Conservation (phyloP, 768 basidiomycete species). For the Trametes maxima region DNA sequence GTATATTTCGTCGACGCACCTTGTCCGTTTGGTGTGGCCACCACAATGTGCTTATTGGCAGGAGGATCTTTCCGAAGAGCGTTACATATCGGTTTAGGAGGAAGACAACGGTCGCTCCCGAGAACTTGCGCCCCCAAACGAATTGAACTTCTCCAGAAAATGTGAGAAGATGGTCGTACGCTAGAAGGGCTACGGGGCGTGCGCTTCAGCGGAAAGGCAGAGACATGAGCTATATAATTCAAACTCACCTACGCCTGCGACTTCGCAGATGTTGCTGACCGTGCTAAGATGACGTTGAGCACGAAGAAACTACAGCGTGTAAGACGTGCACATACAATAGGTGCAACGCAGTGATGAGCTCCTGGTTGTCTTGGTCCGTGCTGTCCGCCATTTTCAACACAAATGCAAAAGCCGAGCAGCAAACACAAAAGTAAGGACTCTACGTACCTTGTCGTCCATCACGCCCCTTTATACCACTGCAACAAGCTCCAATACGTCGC, state of each 20-base stretch:
- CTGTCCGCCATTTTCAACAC: not conserved
- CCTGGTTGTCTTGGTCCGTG: constrained; percentile 1
- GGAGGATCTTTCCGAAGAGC: constrained; percentile 4
- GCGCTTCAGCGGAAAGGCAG: not conserved
- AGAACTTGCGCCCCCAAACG: constrained; percentile 20
- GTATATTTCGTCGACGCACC: not conserved
- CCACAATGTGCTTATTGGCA: constrained; percentile 8
- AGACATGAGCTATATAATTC: too few species aligned
- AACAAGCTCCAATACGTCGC: too few species aligned
- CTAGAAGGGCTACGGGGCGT: constrained; percentile 11
- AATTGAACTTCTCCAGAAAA: constrained; percentile 11
- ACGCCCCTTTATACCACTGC: too few species aligned
- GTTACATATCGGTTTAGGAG: constrained; percentile 19
- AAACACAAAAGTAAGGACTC: too few species aligned
- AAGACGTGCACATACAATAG: not conserved
- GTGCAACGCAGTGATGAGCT: not conserved
- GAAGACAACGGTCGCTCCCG: constrained; percentile 20
- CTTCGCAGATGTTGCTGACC: constrained; percentile 3
- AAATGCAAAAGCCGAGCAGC: too few species aligned
- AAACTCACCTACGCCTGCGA: not conserved
- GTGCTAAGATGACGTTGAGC: not conserved
- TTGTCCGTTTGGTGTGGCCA: constrained; percentile 15
- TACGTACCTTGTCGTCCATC: too few species aligned
- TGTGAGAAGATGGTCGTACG: constrained; percentile 16
- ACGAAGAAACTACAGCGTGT: not conserved